Evolutionary conservation across 75 land plant species (phyloP), one percentile per base, ranked within the genome.

Genomic region (Larix kaempferi): DNA sequence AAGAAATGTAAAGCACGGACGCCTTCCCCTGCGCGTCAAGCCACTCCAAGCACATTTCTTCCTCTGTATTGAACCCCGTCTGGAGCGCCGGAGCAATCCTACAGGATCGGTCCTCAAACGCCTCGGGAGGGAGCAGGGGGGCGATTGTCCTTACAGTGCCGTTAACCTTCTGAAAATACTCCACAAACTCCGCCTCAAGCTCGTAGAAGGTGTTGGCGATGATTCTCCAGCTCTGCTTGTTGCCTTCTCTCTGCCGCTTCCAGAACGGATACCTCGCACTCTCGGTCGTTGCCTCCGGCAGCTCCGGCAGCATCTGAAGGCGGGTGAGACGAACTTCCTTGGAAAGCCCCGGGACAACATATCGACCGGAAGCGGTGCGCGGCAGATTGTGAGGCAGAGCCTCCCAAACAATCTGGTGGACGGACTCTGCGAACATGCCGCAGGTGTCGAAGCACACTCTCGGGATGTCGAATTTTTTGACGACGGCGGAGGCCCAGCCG

Each of bases 1-100:
- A 84, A 29, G 82, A 54, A 27, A 84, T 56, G 33, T 75, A 84
- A 16, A 76, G 35, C 3, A 84, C 74, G 4, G 85, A 76, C 0
- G 27, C 54, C 6, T 59, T 62, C 0, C 37, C 35, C 54, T 64
- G 83, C 15, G 16, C 65, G 22, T 77, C 76, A 10, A 82, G 75
- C 83, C 83, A 82, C 2, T 57, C 3, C 41, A 39, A 39, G 1
- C 41, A 39, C 41, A 1, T 39, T 0, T 39, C 41, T 2, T 39
- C 41, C 41, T 39, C 41, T 0, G 41, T 39, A 22, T n/a, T 2
- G 21, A 71, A 1, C n/a, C 73, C 73, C 3, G 4, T 19, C n/a
- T 39, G 21, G 16, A 76, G 19, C 6, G 62, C 39, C 0, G 57
- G 37, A 6, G 37, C 26, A 7, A 58, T 76, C 22, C 37, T 56